phyloP scores from a whole-genome alignment of 129 eudicot genomes.

The Flaveria linearis region DNA sequence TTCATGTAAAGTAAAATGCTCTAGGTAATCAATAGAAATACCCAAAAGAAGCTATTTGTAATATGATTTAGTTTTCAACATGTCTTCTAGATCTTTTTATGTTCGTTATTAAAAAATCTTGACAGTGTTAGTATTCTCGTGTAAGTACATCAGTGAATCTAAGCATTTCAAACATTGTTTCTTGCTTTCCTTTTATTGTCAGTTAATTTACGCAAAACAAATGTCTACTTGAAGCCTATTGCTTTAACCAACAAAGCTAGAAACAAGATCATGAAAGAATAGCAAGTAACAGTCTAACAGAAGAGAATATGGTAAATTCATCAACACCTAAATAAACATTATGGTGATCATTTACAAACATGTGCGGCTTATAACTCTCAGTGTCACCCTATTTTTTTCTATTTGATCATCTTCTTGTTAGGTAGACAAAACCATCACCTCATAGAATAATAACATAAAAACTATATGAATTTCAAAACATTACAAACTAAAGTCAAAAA shows the following conservation, averaged over 20 bases:
- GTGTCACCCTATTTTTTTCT: neutral
- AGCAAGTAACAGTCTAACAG: neutral
- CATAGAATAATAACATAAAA: neutral
- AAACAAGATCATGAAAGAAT: neutral
- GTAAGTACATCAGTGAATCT: neutral
- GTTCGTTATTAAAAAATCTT: neutral
- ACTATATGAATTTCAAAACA: neutral
- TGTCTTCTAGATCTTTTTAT: neutral
- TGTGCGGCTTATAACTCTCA: neutral
- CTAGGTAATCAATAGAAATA: conserved; percentile 11
- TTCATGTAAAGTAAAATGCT: neutral
- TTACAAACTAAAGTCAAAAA: neutral
- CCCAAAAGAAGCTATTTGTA: neutral
- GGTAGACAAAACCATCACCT: conserved; percentile 1
- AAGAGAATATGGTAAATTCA: neutral
- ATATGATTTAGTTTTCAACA: neutral
- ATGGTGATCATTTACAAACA: conserved; percentile 9
- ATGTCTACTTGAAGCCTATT: neutral
- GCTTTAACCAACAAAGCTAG: neutral
- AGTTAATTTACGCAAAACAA: neutral
- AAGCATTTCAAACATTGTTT: neutral
- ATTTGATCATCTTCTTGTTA: conserved; percentile 17
- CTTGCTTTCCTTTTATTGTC: neutral
- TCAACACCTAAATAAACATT: neutral
- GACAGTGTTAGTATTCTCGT: neutral